Percentiles rank a stretch among this genome's conserved stretches.
Conservation (phyloP, 129 eudicot genomes). For the Gnaphalium uliginosum region DNA sequence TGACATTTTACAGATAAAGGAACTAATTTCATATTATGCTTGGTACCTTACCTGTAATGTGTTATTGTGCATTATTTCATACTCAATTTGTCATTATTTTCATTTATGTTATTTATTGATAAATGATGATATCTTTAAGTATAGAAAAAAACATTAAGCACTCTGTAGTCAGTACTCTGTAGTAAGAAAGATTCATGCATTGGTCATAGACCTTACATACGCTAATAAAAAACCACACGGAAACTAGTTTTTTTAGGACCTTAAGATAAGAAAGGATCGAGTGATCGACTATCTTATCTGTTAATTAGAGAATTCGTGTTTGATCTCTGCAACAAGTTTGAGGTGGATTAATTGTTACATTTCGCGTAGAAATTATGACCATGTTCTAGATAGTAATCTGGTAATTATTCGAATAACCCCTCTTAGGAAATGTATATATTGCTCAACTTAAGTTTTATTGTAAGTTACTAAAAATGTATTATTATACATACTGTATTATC, state of each 20-base stretch:
- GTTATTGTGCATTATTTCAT: conserved; percentile 16
- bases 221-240: neutral
- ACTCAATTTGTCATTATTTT: conserved; percentile 13
- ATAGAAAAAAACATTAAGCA: neutral
- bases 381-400: neutral
- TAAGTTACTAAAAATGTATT: neutral
- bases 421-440: neutral
- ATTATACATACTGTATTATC: neutral
- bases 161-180: neutral
- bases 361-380: neutral
- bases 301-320: neutral
- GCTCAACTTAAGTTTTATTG: neutral
- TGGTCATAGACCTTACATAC: neutral
- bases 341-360: neutral
- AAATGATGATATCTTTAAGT: neutral
- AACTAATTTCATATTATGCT: neutral
- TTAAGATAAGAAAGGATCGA: neutral
- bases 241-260: neutral
- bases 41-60: neutral
- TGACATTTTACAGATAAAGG: neutral
- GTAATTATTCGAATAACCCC: neutral
- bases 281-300: neutral
- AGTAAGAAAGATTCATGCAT: neutral
- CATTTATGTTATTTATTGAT: conserved; percentile 1
- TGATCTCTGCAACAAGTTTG: neutral